Base-by-base conservation (phyloP, 495 filamentous ascomycete genomes). In the Neurospora sublineolata region DNA sequence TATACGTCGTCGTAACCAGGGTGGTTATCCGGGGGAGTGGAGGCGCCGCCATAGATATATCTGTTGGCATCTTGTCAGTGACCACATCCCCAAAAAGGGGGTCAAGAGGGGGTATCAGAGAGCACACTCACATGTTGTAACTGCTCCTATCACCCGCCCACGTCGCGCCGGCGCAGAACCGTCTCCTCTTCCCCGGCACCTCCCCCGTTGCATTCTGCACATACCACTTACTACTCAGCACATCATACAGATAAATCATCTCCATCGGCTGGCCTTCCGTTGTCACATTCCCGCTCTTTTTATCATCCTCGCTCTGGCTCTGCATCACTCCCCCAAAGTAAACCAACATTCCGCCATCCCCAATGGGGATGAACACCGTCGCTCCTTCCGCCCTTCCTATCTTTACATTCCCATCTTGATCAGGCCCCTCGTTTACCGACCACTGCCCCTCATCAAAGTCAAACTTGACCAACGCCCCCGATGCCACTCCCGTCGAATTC, bases 1-100 rank as follows among this genome's bases (percentile, higher is more conserved):
- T 86, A 89, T 18, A 87, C 80, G 77, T 89, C 87, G 73, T 87
- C 86, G 73, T 81, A 87, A 11, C 83, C 86, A 60, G 52, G 12
- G 27, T 79, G 75, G 8, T 75, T 75, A 68, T 84, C 79, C 5
- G 75, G 75, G 5, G 79, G 75, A 46, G 83, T 79, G 37, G 81
- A 81, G 37, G 79, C 79, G 11, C 86, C 86, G 64, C 85, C 86
- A 75, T 85, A 86, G 12, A 87, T 79, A 70, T 87, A 87, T 18
- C 85, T 87, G 70, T 38, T 1, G 14, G 20, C 52, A 60, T 12
- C 33, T 33, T 37, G 70, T 74, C 16, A 68, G 69, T 64, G 23
- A n/a, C 11, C 8, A 37, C 37, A 18, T n/a, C 37, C 11, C 8
- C 44, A 10, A 27, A 27, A 68, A 12, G 18, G 14, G 6, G 67